Evolutionary conservation across 2,329 filamentous ascomycete genomes (phyloP), one percentile per base, ranked within the genome.

Genomic region (Cladosporium sp.): DNA sequence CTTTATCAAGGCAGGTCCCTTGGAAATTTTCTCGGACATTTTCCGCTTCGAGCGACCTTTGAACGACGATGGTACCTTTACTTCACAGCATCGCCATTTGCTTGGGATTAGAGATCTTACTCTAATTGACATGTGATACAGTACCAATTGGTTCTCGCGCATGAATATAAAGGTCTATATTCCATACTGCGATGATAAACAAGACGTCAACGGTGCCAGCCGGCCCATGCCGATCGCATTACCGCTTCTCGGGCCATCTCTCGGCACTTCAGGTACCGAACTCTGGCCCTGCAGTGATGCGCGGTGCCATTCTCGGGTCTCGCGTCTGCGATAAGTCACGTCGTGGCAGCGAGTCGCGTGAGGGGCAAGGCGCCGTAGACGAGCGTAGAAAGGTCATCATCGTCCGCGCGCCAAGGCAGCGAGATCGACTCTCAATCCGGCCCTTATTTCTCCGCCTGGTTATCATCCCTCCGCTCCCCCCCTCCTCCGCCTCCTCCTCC

Each of bases 341-440:
- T 28, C 22, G 22, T 28, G 22, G 22, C 22, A 7, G 22, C 22
- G 22, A 38, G 31, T 49, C 46, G 46, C 46, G 40, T 50, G 40
- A 50, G 46, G 16, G 46, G 38, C 19, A 33, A 43, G 18, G 2
- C 18, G 41, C 46, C n/a, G 22, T 28, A 50, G 38, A 43, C 46
- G 32, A 50, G 46, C 40, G 38, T 43, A 50, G 37, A 43, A 50
- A 50, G 46, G 40, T 50, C 46, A 43, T 43, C 46, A 35, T 37
- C 40, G 16, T 9, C 10, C 46, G 11, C 16, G 35, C 38, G 40
- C 38, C 46, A 43, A 50, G 46, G n/a, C 22, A 28, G 46, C 46
- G 35, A 49, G 46, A 49, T 49, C 46, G 28, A 22, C 46, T 18
- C 35, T 13, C 31, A 22, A n/a, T 42, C 19, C 18, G 32, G 9